Evolutionary conservation across 495 filamentous ascomycete species (phyloP), one percentile per base, ranked within the genome.

Genomic region (Xylaria bambusicola): DNA sequence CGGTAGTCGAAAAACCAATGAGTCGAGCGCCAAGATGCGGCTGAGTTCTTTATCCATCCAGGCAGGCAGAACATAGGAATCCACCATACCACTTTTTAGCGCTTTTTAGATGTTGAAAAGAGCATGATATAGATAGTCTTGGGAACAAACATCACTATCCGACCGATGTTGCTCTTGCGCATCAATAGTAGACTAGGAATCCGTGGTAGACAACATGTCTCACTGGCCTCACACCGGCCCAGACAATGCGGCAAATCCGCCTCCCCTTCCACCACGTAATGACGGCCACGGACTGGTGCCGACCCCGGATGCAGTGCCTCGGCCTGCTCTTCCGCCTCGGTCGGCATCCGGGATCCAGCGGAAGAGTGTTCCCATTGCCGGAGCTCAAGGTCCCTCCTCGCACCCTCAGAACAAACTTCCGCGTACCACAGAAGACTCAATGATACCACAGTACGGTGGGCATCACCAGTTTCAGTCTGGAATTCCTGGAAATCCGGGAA

Each of bases 221-320:
- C 26, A 44, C n/a, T 31, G 52, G 52, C n/a, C 52, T 21, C 10
- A 50, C 8, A 41, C 17, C 23, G 31, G 24, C 23, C n/a, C 23
- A n/a, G 38, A 26, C 21, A 24, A 35, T 27, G 51, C 23, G 36
- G 52, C n/a, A 9, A n/a, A 53, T 33, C 52, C 50, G 35, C 52
- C 52, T 48, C 44, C 53, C 20, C 42, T 56, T 24, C 42, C 53
- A 10, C 53, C 53, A 35, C 53, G 53, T 13, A 48, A 48, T 27
- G 3, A 47, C 21, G 42, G 53, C 27, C 18, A 6, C 17, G 20
- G 29, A 10, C 44, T 10, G 44, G 29, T 54, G 31, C 20, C 23
- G 21, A 24, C 51, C 6, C 23, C 50, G 8, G 50, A 21, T 26
- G 33, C 31, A 7, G 31, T 23, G 31, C 35, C 51, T 41, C 51